Conservation (phyloP, 495 filamentous ascomycete genomes). For the Neurospora intermedia region DNA sequence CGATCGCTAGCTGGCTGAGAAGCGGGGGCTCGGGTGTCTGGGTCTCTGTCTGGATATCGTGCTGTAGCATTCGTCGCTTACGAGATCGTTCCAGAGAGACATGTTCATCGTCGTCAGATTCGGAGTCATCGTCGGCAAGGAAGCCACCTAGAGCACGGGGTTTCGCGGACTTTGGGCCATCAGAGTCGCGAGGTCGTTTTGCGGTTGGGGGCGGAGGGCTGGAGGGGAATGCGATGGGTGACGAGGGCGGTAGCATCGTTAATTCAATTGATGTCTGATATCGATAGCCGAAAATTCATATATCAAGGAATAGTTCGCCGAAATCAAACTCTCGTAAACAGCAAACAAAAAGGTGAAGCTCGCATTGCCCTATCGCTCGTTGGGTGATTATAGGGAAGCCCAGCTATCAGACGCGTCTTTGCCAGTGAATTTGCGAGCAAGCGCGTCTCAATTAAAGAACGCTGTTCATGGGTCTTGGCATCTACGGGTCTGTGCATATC, state of each 20-base stretch:
- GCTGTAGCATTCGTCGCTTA: slow-evolving; percentile 26
- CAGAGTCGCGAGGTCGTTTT: slow-evolving; percentile 26
- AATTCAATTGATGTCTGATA: background rate
- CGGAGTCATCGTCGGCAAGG: slow-evolving; percentile 36
- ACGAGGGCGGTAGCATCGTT: slow-evolving; percentile 41
- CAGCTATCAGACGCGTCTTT: background rate
- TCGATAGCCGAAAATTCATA: too few relatives aligned
- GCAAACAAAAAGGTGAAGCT: background rate
- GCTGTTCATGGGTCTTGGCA: background rate
- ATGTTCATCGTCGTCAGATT: slow-evolving; percentile 26
- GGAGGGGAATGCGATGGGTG: slow-evolving; percentile 46
- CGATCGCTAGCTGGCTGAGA: slow-evolving; percentile 8
- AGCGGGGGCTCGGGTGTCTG: background rate
- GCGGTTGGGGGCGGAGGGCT: slow-evolving; percentile 37
- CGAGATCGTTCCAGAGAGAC: slow-evolving; percentile 22
- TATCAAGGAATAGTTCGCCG: background rate
- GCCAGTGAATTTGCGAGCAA: background rate
- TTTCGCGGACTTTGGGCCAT: slow-evolving; percentile 9
- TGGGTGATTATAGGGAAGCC: background rate
- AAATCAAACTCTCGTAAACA: background rate
- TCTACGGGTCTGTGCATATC: background rate
- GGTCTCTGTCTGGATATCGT: slow-evolving; percentile 1
- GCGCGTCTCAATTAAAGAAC: slow-evolving; percentile 3
- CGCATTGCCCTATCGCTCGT: background rate
- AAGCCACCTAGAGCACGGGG: slow-evolving; percentile 31